Percentiles rank a stretch among this genome's conserved stretches.
These are phyloP conservation scores for Cladosporium sp. DNA, from an alignment of 2,329 filamentous ascomycete genomes.

Conservation along the genomic window DNA sequence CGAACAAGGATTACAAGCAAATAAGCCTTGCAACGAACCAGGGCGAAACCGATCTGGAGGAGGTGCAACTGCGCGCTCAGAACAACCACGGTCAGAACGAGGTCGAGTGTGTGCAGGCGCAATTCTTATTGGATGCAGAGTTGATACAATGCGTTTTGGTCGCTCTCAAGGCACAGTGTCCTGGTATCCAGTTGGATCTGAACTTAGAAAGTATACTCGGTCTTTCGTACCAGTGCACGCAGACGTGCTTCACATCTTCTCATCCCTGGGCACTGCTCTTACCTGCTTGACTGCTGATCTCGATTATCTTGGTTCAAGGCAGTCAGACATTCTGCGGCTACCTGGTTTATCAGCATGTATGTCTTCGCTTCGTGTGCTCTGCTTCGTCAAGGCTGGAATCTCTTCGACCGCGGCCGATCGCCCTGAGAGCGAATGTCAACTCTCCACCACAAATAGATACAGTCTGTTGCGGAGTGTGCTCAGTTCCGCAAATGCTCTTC, in stretches of 20 bases:
- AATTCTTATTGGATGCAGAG: no score
- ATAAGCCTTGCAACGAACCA: background rate
- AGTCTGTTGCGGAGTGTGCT: background rate
- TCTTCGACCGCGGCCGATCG: no score
- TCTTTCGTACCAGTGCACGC: background rate
- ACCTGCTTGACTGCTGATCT: background rate
- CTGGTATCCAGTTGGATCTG: background rate
- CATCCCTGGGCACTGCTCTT: background rate
- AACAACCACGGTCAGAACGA: no score
- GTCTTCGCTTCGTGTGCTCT: background rate
- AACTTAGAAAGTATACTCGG: background rate
- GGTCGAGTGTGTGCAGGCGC: no score
- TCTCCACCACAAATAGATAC: background rate
- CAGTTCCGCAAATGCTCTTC: background rate
- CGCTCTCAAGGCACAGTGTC: background rate
- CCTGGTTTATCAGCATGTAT: background rate
- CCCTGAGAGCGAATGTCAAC: background rate
- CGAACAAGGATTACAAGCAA: background rate
- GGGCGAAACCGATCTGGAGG: background rate
- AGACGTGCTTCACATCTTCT: background rate
- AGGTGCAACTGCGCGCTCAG: no score
- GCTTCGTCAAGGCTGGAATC: no score
- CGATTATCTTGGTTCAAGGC: background rate
- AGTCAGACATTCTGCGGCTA: background rate
- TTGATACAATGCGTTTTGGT: background rate